Base-by-base conservation (phyloP, 148 eudicot genomes). In the Nyssa sinensis region DNA sequence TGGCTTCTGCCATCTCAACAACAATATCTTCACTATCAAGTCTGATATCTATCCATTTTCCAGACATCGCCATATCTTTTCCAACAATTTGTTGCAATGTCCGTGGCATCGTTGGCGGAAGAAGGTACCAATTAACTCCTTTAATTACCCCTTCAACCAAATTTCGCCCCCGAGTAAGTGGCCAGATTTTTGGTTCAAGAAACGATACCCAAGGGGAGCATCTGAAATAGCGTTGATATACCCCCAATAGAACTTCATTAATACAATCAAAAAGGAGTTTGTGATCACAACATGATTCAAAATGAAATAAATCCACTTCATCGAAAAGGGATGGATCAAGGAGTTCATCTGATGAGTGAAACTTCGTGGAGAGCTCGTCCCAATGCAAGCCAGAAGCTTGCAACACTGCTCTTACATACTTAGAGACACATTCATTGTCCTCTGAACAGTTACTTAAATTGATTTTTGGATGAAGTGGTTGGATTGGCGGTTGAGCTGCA, bases 11-110 rank as follows among this genome's bases (percentile, higher is more conserved):
- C 28, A 82, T 47, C 44, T 77, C 69, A 68, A 74, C 72, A 59
- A 31, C 72, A 27, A 82, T 75, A 27, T 64, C 76, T 71, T 79
- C 79, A 13, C 30, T 49, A 31, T 77, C 83, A 24, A 13, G 39
- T 68, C 70, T 39, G 27, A 59, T 64, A 49, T 82, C 83, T 27
- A 75, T 55, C 88, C 88, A 82, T 3, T 55, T 77, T 34, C 70
- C 70, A 57, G 70, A 77, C 61, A 60, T 66, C 33, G 72, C 70
- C 27, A 77, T 34, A 67, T 80, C 88, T 60, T 69, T 71, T 28
- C 75, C 67, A 24, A 76, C 74, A 72, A 82, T 79, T 71, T 77
- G 76, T 17, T 85, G 80, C 41, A 80, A 25, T 51, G 80, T 80
- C 13, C 64, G 64, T 64, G 59, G 77, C 67, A 14, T 53, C 8